Conservation (phyloP, 768 basidiomycete species). For the Trametes punicea region DNA sequence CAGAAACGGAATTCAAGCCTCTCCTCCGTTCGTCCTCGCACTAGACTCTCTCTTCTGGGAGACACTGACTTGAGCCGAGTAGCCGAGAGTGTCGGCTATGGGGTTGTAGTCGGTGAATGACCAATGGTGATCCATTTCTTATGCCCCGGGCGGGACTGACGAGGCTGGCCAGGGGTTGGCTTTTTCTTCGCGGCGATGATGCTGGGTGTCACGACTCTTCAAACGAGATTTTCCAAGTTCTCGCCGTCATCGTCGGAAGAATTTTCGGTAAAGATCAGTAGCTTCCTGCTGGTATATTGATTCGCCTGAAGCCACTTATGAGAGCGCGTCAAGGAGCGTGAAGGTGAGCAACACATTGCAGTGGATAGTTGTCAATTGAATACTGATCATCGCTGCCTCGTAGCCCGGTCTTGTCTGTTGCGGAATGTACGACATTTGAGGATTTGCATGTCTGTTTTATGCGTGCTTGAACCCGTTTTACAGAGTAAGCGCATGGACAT, state of each 20-base stretch:
- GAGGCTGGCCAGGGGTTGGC: conserved; percentile 49
- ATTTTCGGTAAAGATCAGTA: conserved; percentile 37
- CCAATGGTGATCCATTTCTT: neutral
- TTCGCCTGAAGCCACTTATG: neutral
- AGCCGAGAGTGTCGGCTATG: conserved; percentile 48
- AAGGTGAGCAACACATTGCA: conserved; percentile 31
- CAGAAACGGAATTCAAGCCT: conserved; percentile 31
- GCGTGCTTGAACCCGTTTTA: too few species aligned
- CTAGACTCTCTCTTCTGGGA: neutral
- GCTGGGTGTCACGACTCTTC: conserved; percentile 43
- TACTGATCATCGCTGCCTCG: neutral
- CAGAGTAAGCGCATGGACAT: conserved; percentile 54
- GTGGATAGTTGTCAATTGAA: neutral
- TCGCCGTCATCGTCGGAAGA: conserved; percentile 48
- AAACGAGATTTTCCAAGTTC: conserved; percentile 44
- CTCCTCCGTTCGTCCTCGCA: conserved; percentile 26
- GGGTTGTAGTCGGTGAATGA: conserved; percentile 43
- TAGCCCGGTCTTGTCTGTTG: conserved; percentile 49
- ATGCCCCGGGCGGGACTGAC: too few species aligned
- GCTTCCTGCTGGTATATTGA: neutral
- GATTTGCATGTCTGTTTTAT: too few species aligned
- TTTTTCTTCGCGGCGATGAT: conserved; percentile 50
- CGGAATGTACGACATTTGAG: conserved; percentile 37
- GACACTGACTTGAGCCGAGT: neutral
- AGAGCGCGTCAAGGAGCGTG: conserved; percentile 46